Conservation (phyloP, 2,329 filamentous ascomycete genomes). For the Phialophora expanda region DNA sequence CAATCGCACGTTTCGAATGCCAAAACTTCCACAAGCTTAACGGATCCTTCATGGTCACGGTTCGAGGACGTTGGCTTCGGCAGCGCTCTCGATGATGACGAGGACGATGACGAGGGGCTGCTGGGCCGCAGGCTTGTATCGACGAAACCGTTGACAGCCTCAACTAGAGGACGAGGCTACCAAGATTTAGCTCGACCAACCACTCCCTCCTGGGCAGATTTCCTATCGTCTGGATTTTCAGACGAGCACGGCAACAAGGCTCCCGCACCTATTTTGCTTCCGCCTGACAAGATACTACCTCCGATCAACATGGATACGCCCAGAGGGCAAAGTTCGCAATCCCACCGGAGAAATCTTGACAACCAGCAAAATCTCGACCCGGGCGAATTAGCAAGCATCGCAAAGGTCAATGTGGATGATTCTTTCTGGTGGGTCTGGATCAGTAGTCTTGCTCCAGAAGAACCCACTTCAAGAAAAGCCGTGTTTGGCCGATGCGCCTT, state of each 20-base stretch:
- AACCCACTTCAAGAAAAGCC: conserved; percentile 82
- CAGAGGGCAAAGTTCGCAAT: conserved; percentile 84
- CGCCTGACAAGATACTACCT: conserved; percentile 87
- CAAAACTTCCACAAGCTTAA: conserved; percentile 73
- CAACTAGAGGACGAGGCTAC: conserved; percentile 40
- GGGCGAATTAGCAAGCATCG: conserved; percentile 92
- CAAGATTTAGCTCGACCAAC: conserved; percentile 77
- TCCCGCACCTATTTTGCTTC: conserved; percentile 74
- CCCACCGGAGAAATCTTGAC: conserved; percentile 75
- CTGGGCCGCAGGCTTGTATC: conserved; percentile 41
- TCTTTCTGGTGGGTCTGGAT: conserved; percentile 99
- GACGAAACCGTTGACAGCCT: conserved; percentile 20
- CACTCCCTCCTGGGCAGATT: conserved; percentile 98
- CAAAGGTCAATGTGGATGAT: conserved; percentile 83
- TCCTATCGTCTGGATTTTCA: conserved; percentile 88
- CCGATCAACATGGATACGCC: conserved; percentile 72
- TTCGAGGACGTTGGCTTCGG: conserved; percentile 96
- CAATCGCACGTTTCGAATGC: conserved; percentile 76
- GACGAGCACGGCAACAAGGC: conserved; percentile 72
- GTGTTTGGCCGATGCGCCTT: conserved; percentile 93
- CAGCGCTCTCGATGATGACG: conserved; percentile 71
- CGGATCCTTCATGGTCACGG: conserved; percentile 92
- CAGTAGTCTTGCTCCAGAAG: conserved; percentile 89
- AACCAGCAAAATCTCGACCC: conserved; percentile 77
- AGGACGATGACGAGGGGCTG: conserved; percentile 67